Base-by-base conservation (phyloP, 108 stramenopile species). In the Skeletonema costatum region DNA sequence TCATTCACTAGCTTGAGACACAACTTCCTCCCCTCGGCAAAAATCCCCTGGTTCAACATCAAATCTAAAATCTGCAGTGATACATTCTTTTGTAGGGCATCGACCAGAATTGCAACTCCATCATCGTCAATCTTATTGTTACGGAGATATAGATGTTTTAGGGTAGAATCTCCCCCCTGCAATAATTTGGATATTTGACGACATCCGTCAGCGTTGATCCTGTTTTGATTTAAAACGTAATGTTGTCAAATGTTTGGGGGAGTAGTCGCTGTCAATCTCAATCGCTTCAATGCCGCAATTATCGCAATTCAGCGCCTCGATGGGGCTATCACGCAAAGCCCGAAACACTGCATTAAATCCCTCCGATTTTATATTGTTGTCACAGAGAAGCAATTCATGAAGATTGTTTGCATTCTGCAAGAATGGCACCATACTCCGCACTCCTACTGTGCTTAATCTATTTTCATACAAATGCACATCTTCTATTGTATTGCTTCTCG, bases 101-200 rank as follows among this genome's bases (percentile, higher is more conserved):
- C 11, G 12, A 64, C 63, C 9, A 66, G 38, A 4, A 66, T 39
- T 12, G 13, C 42, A 19, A 66, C 38, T 14, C 64, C 38, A n/a
- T 66, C 64, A 25, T 66, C 64, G n/a, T 46, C 64, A 14, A 66
- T 21, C n/a, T 14, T 21, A 21, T 66, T 66, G 64, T 16, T 1
- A 7, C 29, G 1, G 19, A 66, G 36, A 21, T 17, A 39, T 5
- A 66, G 64, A 12, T 16, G 0, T 6, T 5, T 16, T 17, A 66
- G 6, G 0, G 3, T 66, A 36, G 39, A 44, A 29, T n/a, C 33
- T 25, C 21, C 12, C 4, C 42, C 25, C 25, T 66, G 16, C 5
- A 66, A 11, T 11, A 46, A 39, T 16, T 66, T 44, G 3, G 39
- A 38, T 3, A 66, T 3, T 39, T 19, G 38, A 7, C 14, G 14